Evolutionary conservation across 192 early-diverging fungal genomes (phyloP).

Genomic region (Cetraspora pellucida): DNA sequence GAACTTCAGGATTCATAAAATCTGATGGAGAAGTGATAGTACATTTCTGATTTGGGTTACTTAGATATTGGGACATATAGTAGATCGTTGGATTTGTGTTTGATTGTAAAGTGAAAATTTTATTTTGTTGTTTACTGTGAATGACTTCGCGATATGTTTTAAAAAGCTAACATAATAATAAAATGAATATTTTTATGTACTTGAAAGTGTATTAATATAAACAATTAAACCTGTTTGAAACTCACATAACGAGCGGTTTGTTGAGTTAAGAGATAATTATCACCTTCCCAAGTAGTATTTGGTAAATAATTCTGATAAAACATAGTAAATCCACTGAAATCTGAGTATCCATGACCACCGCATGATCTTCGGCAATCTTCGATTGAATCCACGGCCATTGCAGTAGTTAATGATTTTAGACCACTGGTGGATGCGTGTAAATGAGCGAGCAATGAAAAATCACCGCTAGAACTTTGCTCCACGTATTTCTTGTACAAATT

Average conservation of each 20-base stretch:
- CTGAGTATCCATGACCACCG: constrained; percentile 80
- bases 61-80: constrained; percentile 41
- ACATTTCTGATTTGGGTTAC: constrained; percentile 63
- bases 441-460: constrained; percentile 70
- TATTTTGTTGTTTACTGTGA: neutral
- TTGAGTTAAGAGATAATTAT: constrained; percentile 85
- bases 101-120: neutral
- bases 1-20: constrained; percentile 48
- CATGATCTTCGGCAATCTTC: constrained; percentile 74
- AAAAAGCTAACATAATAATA: neutral
- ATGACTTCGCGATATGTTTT: neutral
- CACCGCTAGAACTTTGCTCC: constrained; percentile 55
- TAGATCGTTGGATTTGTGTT: neutral
- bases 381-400: constrained; percentile 67
- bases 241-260: constrained; percentile 79
- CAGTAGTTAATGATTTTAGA: constrained; percentile 76
- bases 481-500: constrained; percentile 64
- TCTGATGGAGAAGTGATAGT: constrained; percentile 31
- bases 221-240: neutral
- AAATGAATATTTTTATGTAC: neutral
- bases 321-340: constrained; percentile 69
- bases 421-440: constrained; percentile 74
- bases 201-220: neutral
- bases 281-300: constrained; percentile 82
- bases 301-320: constrained; percentile 72